Percentiles rank a stretch among this genome's conserved stretches.
phyloP scores from a whole-genome alignment of 257 asterid genomes.

The Solanum sparsipilum region DNA sequence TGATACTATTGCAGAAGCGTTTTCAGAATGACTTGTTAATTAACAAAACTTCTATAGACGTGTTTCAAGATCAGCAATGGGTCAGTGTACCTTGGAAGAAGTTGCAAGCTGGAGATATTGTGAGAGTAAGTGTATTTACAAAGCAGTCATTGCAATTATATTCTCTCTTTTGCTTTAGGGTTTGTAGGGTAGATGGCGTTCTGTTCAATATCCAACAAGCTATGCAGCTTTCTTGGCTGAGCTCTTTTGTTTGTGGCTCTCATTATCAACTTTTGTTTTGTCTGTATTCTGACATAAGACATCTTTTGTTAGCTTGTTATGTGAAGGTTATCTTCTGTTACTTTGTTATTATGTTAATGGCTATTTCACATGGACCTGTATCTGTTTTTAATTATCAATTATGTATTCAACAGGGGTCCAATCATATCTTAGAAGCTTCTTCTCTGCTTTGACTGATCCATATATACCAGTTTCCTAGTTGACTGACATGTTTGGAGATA shows the following conservation, averaged over 20 bases:
- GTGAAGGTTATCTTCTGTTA: not conserved
- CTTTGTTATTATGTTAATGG: not conserved
- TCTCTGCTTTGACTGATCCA: not conserved
- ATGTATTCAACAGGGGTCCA: not conserved
- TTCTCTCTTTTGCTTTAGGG: not conserved
- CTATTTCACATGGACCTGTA: not conserved
- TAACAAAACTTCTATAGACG: conserved; percentile 69
- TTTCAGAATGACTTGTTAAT: conserved; percentile 90
- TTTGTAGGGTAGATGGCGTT: not conserved
- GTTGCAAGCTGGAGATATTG: conserved; percentile 96
- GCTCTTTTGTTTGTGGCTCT: not conserved
- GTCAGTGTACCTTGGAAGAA: conserved; percentile 85
- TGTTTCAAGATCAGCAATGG: conserved; percentile 80
- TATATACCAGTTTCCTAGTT: not conserved
- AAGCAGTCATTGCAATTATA: not conserved
- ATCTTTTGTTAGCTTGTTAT: not conserved
- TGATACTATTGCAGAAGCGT: conserved; percentile 61
- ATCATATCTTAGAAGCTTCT: not conserved
- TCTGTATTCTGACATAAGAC: not conserved
- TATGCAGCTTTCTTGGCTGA: not conserved
- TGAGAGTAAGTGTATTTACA: conserved; percentile 49
- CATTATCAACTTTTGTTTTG: not conserved
- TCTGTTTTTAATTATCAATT: not conserved
- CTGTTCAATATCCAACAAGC: not conserved
- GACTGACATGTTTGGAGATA: not conserved